Evolutionary conservation across 257 asterid species (phyloP).

Genomic region (Przewalskia tangutica): DNA sequence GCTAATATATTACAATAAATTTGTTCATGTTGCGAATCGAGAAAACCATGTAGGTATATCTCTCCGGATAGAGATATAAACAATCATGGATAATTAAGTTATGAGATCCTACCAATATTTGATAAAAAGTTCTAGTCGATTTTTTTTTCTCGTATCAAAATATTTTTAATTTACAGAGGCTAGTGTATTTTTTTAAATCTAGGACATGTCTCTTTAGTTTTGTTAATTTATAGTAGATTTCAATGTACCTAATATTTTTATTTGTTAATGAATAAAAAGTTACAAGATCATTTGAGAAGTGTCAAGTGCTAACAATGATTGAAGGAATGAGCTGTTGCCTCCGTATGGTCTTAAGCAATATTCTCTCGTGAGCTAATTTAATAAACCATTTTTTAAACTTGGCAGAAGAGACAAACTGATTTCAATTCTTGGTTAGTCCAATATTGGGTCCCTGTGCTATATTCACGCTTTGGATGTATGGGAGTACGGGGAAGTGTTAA

Average conservation of each 20-base stretch:
- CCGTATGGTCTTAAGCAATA: not conserved
- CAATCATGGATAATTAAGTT: not conserved
- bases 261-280: not conserved
- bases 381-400: not conserved
- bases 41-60: not conserved
- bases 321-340: not conserved
- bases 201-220: not conserved
- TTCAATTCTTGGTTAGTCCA: not conserved
- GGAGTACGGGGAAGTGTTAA: not conserved
- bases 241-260: not conserved
- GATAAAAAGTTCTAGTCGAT: not conserved
- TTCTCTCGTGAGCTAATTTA: not conserved
- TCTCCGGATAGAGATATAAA: not conserved
- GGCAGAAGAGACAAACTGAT: not conserved
- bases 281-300: not conserved
- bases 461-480: not conserved
- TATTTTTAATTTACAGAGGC: not conserved
- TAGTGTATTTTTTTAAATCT: not conserved
- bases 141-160: not conserved
- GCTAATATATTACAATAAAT: not conserved
- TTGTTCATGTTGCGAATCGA: not conserved
- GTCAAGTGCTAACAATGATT: not conserved
- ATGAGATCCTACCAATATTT: not conserved
- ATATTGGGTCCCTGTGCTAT: not conserved
- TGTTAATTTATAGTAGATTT: not conserved